A percentile compares a stretch with the other conserved stretches of the same genome.
These are phyloP conservation scores for Aspergillus oerlinghausenensis DNA, from an alignment of 2,329 filamentous ascomycete species.

Conservation along the genomic window DNA sequence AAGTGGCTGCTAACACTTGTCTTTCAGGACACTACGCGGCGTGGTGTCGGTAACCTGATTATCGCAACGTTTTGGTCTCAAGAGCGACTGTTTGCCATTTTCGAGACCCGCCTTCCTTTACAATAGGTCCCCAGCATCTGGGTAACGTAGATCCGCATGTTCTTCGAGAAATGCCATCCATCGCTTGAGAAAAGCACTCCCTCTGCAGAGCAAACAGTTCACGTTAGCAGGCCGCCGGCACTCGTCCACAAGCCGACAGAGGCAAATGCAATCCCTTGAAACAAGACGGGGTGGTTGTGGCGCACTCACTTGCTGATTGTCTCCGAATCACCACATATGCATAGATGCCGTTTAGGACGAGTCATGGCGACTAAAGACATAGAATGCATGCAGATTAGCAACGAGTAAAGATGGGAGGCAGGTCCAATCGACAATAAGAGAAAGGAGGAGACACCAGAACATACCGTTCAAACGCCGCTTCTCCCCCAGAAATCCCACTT, in stretches of 20 bases:
- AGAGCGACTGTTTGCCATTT: neutral
- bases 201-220: conserved; percentile 49
- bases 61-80: neutral
- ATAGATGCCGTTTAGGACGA: conserved; percentile 81
- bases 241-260: neutral
- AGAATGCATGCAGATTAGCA: neutral
- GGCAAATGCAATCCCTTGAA: neutral
- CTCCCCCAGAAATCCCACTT: conserved; percentile 91
- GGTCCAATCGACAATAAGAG: neutral
- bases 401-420: neutral
- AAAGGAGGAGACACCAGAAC: conserved; percentile 24
- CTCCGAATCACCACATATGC: conserved; percentile 88
- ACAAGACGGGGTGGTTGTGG: neutral
- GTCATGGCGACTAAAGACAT: conserved; percentile 80
- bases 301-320: conserved; percentile 76
- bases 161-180: conserved; percentile 95
- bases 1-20: neutral
- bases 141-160: conserved; percentile 83
- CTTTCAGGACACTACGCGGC: neutral
- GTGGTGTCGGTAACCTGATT: neutral
- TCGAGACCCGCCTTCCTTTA: conserved; percentile 7
- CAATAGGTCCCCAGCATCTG: conserved; percentile 51
- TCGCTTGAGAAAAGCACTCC: conserved; percentile 74
- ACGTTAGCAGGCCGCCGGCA: neutral
- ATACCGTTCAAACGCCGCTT: conserved; percentile 87